Base-by-base conservation (phyloP, 805 yeast genomes). In the Ogataea pilisensis region DNA sequence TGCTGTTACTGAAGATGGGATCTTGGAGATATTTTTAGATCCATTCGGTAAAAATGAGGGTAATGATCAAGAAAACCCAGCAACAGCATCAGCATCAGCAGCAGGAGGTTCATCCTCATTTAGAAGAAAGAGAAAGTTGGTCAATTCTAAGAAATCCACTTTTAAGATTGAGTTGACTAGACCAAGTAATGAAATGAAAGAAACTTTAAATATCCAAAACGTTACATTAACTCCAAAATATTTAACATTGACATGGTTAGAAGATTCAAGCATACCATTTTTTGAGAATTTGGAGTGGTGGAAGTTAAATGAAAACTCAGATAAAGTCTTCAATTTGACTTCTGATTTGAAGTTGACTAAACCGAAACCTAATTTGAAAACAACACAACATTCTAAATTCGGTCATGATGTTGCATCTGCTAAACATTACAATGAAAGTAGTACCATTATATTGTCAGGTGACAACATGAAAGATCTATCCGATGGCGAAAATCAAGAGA, bases 1-100 rank as follows among this genome's bases (percentile, higher is more conserved):
- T 2, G 82, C 77, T 0, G 67, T 83, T 5, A 84, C 90, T 11
- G 95, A 88, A 59, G 80, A 76, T 43, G 96, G 96, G 6, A 54
- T 61, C 11, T 67, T 85, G 7, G 96, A 89, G 58, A 55, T 86
- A 1, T 90, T 88, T 64, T 69, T 70, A 38, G 70, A 80, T 50
- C 83, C 89, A 5, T 66, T 67, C 21, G 31, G 38, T 5, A 24
- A 43, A 11, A 41, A 38, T 24, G 51, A 41, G 2, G 35, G n/a
- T n/a, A n/a, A n/a, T n/a, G n/a, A n/a, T n/a, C n/a, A n/a, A n/a
- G 45, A 3, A 46, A 42, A 6, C 39, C 36, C 18, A 35, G 42
- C 7, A 40, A 47, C 8, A 41, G 45, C 17, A 39, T 47, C 31
- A 11, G 26, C 11, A 22, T 8, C 26, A 22, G 9, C 26, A 22